These are phyloP conservation scores for Botrytis deweyae DNA, from an alignment of 2,329 filamentous ascomycete genomes.

Conservation along the genomic window DNA sequence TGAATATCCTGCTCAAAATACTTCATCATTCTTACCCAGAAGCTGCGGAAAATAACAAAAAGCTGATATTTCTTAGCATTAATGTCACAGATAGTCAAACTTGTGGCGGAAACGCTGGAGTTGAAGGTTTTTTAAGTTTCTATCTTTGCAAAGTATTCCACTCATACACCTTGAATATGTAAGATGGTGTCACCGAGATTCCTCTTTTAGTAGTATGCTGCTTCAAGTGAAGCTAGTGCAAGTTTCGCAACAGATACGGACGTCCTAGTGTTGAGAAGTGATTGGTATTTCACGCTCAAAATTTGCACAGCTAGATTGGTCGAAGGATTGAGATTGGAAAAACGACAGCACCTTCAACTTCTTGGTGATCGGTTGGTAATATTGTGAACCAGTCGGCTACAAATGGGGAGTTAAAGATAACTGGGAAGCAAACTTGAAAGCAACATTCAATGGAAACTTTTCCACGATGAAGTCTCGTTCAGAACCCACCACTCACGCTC, in stretches of 20 bases:
- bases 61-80: too few species aligned
- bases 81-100: neutral
- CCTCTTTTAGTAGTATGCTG: too few species aligned
- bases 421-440: neutral
- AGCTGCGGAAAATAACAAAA: too few species aligned
- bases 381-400: neutral
- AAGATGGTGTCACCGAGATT: too few species aligned
- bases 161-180: neutral
- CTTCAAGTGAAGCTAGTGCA: too few species aligned
- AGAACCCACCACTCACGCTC: neutral
- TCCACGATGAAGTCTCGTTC: neutral
- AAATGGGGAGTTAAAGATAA: neutral
- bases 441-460: neutral
- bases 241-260: too few species aligned
- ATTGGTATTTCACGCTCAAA: neutral
- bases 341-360: neutral
- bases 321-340: neutral
- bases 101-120: neutral
- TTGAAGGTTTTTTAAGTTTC: neutral
- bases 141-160: neutral
- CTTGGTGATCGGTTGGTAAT: neutral
- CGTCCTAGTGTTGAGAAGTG: neutral
- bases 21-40: neutral
- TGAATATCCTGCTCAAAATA: neutral
- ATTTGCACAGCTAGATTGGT: neutral